Base-by-base conservation (phyloP, 1,284 basidiomycete genomes). In the Boletus mariae region DNA sequence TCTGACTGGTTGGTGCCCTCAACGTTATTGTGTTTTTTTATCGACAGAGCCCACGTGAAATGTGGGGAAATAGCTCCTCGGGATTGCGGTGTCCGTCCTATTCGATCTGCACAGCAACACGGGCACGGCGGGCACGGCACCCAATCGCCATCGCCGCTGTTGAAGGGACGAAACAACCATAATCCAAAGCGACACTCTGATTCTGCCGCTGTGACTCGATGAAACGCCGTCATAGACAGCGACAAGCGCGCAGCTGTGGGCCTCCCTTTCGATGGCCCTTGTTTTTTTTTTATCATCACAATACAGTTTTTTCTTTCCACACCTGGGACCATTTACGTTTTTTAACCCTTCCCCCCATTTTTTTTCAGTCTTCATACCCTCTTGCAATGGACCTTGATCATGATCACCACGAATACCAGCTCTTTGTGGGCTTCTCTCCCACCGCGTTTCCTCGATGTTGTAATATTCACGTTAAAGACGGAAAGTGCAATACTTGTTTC, bases 61-160 rank as follows among this genome's bases (percentile, higher is more conserved):
- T 93, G 91, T 62, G 90, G 89, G 12, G 90, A 92, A 67, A 68
- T 81, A 35, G 90, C 90, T 5, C 88, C 90, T 8, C 73, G 80
- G 57, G 83, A 92, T 70, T 93, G 91, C 62, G 87, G 84, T 28
- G 54, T 81, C 10, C 80, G 79, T 45, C 74, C 76, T 29, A 57
- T 64, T 23, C 67, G 72, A 53, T 68, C 68, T 38, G 70, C 63
- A 53, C 58, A 67, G 61, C 49, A 71, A 62, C 57, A 75, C 62
- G 37, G 63, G 26, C 62, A 60, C 31, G 53, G 47, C 59, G 28
- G 62, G 35, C 46, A 59, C 26, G 49, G 54, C 56, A 58, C 64
- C 51, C 58, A 65, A 49, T 48, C 55, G 34, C 53, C 57, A 50
- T 67, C 69, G 40, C 69, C 66, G 40, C 43, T 58, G 50, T 61